These are phyloP conservation scores for Coccomyxa sp. DNA, from an alignment of 139 green algal species.

Conservation along the genomic window DNA sequence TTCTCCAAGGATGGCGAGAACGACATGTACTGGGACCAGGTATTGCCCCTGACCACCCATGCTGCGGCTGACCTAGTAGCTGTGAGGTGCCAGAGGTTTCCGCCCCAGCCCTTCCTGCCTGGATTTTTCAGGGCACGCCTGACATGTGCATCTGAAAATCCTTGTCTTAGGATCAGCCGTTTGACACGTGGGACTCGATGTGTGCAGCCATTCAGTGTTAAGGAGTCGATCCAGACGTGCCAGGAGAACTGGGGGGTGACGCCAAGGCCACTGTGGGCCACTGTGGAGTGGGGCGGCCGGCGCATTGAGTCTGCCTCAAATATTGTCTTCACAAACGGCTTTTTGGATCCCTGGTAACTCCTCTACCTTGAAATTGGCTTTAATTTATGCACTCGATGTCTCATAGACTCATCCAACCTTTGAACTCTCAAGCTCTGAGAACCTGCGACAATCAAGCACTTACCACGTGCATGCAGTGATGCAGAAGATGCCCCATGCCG, in stretches of 20 bases:
- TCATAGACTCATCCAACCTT: too few relatives aligned
- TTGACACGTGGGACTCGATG: not conserved
- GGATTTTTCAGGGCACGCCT: not conserved
- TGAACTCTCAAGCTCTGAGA: too few relatives aligned
- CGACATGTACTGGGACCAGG: slow-evolving; percentile 42
- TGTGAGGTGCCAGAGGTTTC: too few relatives aligned
- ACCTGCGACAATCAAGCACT: too few relatives aligned
- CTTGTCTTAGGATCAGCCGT: not conserved
- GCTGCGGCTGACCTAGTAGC: too few relatives aligned
- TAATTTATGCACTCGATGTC: not conserved
- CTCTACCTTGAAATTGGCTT: not conserved
- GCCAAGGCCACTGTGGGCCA: slow-evolving; percentile 35
- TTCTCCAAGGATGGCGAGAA: slow-evolving; percentile 39
- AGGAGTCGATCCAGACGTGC: slow-evolving; percentile 32
- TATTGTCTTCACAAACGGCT: slow-evolving; percentile 47
- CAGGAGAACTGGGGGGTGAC: slow-evolving; percentile 61
- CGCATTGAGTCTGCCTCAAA: slow-evolving; percentile 33
- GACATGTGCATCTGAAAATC: not conserved
- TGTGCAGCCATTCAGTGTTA: slow-evolving; percentile 28
- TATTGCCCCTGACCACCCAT: not conserved
- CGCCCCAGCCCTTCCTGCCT: not conserved
- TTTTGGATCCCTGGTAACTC: slow-evolving; percentile 44
- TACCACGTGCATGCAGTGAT: too few relatives aligned
- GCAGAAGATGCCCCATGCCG: too few relatives aligned
- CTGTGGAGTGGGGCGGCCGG: slow-evolving; percentile 35